These are phyloP conservation scores for Rugonectria rugulosa DNA, from an alignment of 2,329 filamentous ascomycete genomes.

Conservation along the genomic window DNA sequence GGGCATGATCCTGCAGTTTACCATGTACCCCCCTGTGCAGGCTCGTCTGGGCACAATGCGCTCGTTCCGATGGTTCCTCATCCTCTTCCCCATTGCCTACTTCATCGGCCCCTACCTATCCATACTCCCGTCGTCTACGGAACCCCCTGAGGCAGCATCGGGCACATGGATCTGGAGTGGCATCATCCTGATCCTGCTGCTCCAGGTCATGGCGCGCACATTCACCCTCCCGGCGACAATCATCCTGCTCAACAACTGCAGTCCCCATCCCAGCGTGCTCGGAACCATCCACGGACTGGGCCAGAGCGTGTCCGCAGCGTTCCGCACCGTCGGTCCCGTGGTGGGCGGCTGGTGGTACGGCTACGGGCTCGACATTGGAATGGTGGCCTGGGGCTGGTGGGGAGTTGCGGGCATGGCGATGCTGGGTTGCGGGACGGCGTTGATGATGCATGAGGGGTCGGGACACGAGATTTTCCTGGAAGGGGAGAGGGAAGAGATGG, in stretches of 20 bases:
- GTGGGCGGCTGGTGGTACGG: conserved; percentile 59
- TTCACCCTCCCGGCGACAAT: conserved; percentile 69
- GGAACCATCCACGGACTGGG: conserved; percentile 65
- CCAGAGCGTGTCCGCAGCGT: conserved; percentile 57
- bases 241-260: conserved; percentile 68
- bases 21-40: conserved; percentile 72
- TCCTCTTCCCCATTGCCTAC: conserved; percentile 74
- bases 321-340: conserved; percentile 59
- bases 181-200: conserved; percentile 59
- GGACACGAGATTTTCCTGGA: conserved; percentile 67
- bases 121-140: conserved; percentile 44
- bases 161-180: conserved; percentile 28
- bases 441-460: conserved; percentile 69
- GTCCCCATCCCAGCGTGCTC: conserved; percentile 64
- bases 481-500: conserved; percentile 50
- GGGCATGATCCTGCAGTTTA: conserved; percentile 73
- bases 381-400: conserved; percentile 59
- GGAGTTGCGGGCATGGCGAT: conserved; percentile 57
- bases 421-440: conserved; percentile 64
- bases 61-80: conserved; percentile 70
- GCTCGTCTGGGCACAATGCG: conserved; percentile 69
- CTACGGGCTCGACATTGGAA: conserved; percentile 52
- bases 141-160: conserved; percentile 22
- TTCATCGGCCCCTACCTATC: conserved; percentile 72
- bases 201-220: conserved; percentile 78